These are phyloP conservation scores for Heterobasidion parviporum DNA, from an alignment of 1,284 basidiomycete genomes.

Conservation along the genomic window DNA sequence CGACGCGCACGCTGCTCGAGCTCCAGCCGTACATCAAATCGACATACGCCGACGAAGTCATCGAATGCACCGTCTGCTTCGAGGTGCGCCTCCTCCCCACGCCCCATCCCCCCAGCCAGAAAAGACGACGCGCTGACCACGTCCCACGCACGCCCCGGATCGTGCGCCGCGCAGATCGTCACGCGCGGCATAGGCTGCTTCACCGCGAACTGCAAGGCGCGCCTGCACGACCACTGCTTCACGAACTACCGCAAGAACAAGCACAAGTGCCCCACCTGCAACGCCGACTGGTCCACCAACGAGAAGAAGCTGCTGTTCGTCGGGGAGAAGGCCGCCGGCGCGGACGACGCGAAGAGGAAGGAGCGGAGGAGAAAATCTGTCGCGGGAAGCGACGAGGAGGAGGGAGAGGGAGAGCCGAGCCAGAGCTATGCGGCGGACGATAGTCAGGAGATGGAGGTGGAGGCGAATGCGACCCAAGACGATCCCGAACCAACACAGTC, in stretches of 20 bases:
- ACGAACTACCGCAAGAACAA: conserved; percentile 32
- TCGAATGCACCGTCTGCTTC: conserved; percentile 70
- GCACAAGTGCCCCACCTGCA: conserved; percentile 50
- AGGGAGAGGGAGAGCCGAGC: conserved; percentile 36
- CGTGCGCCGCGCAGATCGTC: conserved; percentile 38
- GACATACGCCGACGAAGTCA: conserved; percentile 63
- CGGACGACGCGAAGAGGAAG: conserved; percentile 39
- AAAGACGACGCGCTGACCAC: not conserved
- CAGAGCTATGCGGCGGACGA: conserved; percentile 25
- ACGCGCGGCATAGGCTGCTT: conserved; percentile 63
- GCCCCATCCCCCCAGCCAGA: not conserved
- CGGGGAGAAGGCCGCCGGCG: conserved; percentile 58
- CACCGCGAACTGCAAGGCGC: conserved; percentile 53
- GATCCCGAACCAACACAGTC: conserved; percentile 16
- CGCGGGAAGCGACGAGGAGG: conserved; percentile 14
- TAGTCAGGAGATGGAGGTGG: conserved; percentile 18
- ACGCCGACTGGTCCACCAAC: conserved; percentile 44
- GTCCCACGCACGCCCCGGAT: not conserved
- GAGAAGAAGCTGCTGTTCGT: conserved; percentile 39
- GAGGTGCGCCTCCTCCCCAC: conserved; percentile 35
- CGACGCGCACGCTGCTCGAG: conserved; percentile 68
- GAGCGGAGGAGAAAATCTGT: conserved; percentile 16
- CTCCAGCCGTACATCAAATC: conserved; percentile 67
- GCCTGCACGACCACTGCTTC: conserved; percentile 66
- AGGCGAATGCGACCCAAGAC: conserved; percentile 3